phyloP scores from a whole-genome alignment of 306 rosid species.

The Psophocarpus tetragonolobus region DNA sequence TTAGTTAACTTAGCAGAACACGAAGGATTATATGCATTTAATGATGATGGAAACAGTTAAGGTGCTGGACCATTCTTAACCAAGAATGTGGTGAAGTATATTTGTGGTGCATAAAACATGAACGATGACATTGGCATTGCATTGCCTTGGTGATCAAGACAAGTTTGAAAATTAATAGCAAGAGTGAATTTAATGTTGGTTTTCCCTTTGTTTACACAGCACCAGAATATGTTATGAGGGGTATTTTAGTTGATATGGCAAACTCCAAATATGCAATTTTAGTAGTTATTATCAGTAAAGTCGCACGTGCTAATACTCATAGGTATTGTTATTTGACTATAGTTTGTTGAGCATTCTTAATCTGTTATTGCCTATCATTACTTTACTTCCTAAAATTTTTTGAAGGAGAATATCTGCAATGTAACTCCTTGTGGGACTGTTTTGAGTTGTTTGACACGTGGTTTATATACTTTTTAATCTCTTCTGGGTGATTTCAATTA shows the following conservation, averaged over 20 bases:
- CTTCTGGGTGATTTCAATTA: background rate
- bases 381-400: background rate
- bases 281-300: background rate
- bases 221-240: background rate
- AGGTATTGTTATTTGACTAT: background rate
- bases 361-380: background rate
- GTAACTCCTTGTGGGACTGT: background rate
- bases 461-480: background rate
- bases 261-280: background rate
- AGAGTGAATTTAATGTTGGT: constrained; percentile 32
- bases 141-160: constrained; percentile 36
- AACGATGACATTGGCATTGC: constrained; percentile 24
- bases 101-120: constrained; percentile 49
- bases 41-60: constrained; percentile 26
- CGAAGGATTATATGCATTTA: constrained; percentile 38
- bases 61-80: constrained; percentile 54
- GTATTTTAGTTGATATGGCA: background rate
- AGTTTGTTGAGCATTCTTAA: background rate
- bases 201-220: background rate
- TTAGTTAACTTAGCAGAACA: constrained; percentile 38
- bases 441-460: background rate
- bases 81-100: constrained; percentile 39
- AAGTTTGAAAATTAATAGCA: constrained; percentile 19
- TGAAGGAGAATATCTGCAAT: background rate
- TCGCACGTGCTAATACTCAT: background rate